Evolutionary conservation across 257 asterid genomes (phyloP).

Genomic region (Nicotiana benthamiana): DNA sequence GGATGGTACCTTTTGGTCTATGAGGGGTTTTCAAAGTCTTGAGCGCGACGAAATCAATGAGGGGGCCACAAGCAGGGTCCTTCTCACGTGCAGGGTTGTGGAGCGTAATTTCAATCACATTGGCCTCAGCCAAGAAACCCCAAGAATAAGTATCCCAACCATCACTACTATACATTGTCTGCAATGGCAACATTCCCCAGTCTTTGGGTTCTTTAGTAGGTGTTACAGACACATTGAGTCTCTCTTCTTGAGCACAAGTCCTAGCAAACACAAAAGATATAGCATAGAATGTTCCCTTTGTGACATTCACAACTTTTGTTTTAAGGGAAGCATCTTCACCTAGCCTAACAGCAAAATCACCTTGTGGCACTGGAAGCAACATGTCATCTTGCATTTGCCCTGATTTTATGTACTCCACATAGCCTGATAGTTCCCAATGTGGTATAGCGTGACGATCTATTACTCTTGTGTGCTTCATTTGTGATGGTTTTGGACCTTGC

Average conservation of each 20-base stretch:
- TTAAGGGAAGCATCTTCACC: slow-evolving; percentile 16
- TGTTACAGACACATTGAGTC: slow-evolving; percentile 10
- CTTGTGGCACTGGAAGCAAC: slow-evolving; percentile 19
- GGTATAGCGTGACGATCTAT: slow-evolving; percentile 15
- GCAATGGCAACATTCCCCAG: slow-evolving; percentile 16
- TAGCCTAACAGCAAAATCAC: slow-evolving; percentile 21
- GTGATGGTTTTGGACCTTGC: slow-evolving; percentile 19
- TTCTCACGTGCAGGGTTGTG: slow-evolving; percentile 20
- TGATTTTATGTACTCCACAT: slow-evolving; percentile 18
- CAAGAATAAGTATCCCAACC: slow-evolving; percentile 24
- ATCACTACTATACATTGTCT: slow-evolving; percentile 22
- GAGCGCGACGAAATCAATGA: slow-evolving; percentile 22
- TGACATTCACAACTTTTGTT: neutral
- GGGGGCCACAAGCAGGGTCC: slow-evolving; percentile 23
- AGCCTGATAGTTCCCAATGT: slow-evolving; percentile 21
- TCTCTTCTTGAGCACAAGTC: slow-evolving; percentile 24
- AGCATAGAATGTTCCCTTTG: slow-evolving; percentile 11
- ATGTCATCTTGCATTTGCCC: slow-evolving; percentile 27
- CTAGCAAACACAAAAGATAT: slow-evolving; percentile 15
- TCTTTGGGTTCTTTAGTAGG: slow-evolving; percentile 12
- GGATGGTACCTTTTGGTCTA: slow-evolving; percentile 8
- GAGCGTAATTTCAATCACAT: neutral
- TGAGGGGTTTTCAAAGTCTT: slow-evolving; percentile 11
- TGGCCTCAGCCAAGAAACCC: slow-evolving; percentile 23
- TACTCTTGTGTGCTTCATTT: slow-evolving; percentile 12